These are phyloP conservation scores for Tarenaya hassleriana DNA, from an alignment of 345 rosid species.

Conservation along the genomic window DNA sequence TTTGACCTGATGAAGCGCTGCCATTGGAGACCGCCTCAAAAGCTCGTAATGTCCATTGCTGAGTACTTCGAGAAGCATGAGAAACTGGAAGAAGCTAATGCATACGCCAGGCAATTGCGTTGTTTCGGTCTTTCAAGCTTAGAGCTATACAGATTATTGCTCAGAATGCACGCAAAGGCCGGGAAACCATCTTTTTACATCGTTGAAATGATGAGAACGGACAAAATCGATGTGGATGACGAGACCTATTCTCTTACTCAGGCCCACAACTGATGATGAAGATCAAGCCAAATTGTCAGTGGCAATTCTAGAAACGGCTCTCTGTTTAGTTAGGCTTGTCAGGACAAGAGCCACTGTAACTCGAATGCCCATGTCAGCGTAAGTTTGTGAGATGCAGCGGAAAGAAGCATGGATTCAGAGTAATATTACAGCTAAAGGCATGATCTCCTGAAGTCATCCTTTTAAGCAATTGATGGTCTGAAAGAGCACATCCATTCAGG, in stretches of 20 bases:
- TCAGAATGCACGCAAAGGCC: conserved; percentile 38
- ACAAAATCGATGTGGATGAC: conserved; percentile 33
- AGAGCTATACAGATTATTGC: conserved; percentile 39
- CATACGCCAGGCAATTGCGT: conserved; percentile 36
- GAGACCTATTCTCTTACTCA: conserved; percentile 6
- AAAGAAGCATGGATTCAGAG: too few relatives aligned
- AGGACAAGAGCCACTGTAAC: too few relatives aligned
- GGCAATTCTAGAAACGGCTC: too few relatives aligned
- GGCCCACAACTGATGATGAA: too few relatives aligned
- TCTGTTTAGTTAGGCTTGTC: too few relatives aligned
- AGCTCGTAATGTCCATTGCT: conserved; percentile 35
- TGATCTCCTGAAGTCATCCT: too few relatives aligned
- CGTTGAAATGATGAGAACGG: conserved; percentile 51
- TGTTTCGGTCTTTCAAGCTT: conserved; percentile 42
- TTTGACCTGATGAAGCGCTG: conserved; percentile 38
- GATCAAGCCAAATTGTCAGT: too few relatives aligned
- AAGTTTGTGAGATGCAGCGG: too few relatives aligned
- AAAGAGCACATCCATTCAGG: too few relatives aligned
- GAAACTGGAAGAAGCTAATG: conserved; percentile 40
- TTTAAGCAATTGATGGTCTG: too few relatives aligned
- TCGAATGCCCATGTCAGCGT: too few relatives aligned
- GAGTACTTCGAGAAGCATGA: conserved; percentile 45
- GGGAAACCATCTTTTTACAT: conserved; percentile 35
- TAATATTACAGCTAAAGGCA: too few relatives aligned
- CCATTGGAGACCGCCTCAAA: conserved; percentile 49